These are phyloP conservation scores for Phytophthora hibernalis DNA, from an alignment of 352 stramenopile species.

Conservation along the genomic window DNA sequence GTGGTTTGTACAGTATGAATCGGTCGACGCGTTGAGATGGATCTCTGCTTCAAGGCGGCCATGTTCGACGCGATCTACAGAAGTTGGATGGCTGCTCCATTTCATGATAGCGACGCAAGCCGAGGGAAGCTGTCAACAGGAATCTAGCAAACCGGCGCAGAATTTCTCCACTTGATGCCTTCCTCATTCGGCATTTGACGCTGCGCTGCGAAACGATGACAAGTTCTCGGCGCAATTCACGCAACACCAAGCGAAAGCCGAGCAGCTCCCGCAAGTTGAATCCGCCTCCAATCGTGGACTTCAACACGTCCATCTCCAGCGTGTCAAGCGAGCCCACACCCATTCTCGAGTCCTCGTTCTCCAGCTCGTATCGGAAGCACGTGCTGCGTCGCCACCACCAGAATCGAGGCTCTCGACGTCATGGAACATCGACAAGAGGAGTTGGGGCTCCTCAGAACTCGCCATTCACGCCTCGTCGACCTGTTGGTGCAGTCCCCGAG, in stretches of 20 bases:
- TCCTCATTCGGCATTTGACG: slow-evolving; percentile 37
- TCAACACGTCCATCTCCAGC: slow-evolving; percentile 42
- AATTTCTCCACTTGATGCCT: neutral
- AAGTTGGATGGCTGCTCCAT: slow-evolving; percentile 18
- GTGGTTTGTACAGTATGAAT: too few relatives aligned
- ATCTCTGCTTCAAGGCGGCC: slow-evolving; percentile 1
- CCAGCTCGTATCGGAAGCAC: slow-evolving; percentile 38
- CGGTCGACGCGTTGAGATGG: neutral
- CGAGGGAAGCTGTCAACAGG: too few relatives aligned
- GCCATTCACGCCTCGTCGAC: slow-evolving; percentile 37
- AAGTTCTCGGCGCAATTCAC: slow-evolving; percentile 19
- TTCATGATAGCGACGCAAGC: too few relatives aligned
- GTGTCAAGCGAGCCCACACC: slow-evolving; percentile 39
- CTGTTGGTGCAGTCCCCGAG: slow-evolving; percentile 32
- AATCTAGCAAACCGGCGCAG: too few relatives aligned
- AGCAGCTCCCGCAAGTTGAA: slow-evolving; percentile 21
- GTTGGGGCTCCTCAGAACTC: slow-evolving; percentile 14
- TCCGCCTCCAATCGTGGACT: slow-evolving; percentile 8
- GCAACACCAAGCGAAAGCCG: slow-evolving; percentile 27
- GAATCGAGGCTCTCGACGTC: slow-evolving; percentile 22
- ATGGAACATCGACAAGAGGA: slow-evolving; percentile 12
- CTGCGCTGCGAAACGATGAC: slow-evolving; percentile 16
- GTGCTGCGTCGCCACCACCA: slow-evolving; percentile 36
- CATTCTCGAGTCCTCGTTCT: slow-evolving; percentile 37
- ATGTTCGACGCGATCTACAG: slow-evolving; percentile 12